phyloP scores from a whole-genome alignment of 2,329 filamentous ascomycete species.

The Clonostachys chloroleuca region DNA sequence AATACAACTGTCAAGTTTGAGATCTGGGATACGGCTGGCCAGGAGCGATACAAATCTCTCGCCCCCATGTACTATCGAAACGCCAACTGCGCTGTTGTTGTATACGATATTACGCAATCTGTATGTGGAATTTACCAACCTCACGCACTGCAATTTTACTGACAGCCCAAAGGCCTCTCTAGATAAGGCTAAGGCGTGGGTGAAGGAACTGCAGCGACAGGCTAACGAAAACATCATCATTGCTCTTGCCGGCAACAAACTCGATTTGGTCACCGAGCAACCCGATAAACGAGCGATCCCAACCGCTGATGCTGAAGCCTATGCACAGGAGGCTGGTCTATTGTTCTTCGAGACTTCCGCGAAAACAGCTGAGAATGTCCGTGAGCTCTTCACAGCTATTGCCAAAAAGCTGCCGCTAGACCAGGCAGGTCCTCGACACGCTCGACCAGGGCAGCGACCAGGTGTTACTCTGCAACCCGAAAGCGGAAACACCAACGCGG shows the following conservation, averaged over 20 bases:
- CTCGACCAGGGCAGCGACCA: slow-evolving; percentile 60
- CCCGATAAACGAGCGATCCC: slow-evolving; percentile 93
- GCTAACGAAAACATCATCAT: slow-evolving; percentile 99
- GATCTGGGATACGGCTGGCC: slow-evolving; percentile 98
- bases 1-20: slow-evolving; percentile 99
- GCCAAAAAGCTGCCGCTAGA: slow-evolving; percentile 97
- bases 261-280: slow-evolving; percentile 90
- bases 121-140: slow-evolving; percentile 48
- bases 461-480: slow-evolving; percentile 54
- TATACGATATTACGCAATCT: slow-evolving; percentile 99
- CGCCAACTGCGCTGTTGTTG: slow-evolving; percentile 97
- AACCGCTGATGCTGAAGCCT: slow-evolving; percentile 88
- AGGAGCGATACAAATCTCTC: slow-evolving; percentile 98
- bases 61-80: slow-evolving; percentile 99
- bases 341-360: slow-evolving; percentile 98
- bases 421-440: slow-evolving; percentile 86
- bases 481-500: slow-evolving; percentile 51
- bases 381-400: slow-evolving; percentile 93
- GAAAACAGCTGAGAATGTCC: slow-evolving; percentile 94
- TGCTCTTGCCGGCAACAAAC: slow-evolving; percentile 94
- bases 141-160: background rate
- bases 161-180: slow-evolving; percentile 67
- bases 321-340: slow-evolving; percentile 87
- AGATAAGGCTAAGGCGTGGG: slow-evolving; percentile 99
- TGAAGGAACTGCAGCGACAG: slow-evolving; percentile 97